Base-by-base conservation (phyloP, 2,329 filamentous ascomycete genomes). In the Exophiala phaeomuriformis region DNA sequence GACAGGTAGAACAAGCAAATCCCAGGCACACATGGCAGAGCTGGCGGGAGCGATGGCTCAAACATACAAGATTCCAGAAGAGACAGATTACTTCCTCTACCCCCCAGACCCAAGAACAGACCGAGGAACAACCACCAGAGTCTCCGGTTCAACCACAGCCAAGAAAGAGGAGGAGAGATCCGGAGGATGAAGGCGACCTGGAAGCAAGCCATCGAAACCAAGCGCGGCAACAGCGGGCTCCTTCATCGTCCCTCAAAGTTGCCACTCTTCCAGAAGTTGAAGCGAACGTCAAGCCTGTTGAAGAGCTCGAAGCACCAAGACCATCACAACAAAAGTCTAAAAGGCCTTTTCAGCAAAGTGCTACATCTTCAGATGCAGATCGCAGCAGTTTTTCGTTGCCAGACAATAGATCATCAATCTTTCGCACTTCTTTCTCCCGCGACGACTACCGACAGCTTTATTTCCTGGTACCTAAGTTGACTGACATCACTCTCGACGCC, bases 11-110 rank as follows among this genome's bases (percentile, higher is more conserved):
- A 48, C 59, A 65, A 27, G 29, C 49, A 12, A 52, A 72, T 57
- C 69, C 73, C 7, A 63, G 66, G 44, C 75, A 77, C 61, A 69
- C 74, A 2, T 76, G 61, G 60, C 75, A 77, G 61, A 76, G 75
- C 32, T 77, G 71, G 69, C 69, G 75, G 33, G 68, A 73, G 61
- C 69, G 74, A n/a, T 77, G 72, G 58, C 33, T 74, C 9, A 76
- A 71, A 55, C 62, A 57, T 27, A 58, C 76, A 7, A 47, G 49
- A 32, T 52, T 54, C 12, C 55, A 60, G 42, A 56, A 55, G 47
- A 52, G 51, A 45, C 6, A 36, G 28, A 39, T 54, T n/a, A 54
- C 52, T n/a, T 49, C 48, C 31, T 44, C 10, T 39, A 32, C 48
- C n/a, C 42, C n/a, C 4, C 6, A 45, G 19, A 10, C 9, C 27